Base-by-base conservation (phyloP, 208 protist genomes). In the Strigomonas culicis region DNA sequence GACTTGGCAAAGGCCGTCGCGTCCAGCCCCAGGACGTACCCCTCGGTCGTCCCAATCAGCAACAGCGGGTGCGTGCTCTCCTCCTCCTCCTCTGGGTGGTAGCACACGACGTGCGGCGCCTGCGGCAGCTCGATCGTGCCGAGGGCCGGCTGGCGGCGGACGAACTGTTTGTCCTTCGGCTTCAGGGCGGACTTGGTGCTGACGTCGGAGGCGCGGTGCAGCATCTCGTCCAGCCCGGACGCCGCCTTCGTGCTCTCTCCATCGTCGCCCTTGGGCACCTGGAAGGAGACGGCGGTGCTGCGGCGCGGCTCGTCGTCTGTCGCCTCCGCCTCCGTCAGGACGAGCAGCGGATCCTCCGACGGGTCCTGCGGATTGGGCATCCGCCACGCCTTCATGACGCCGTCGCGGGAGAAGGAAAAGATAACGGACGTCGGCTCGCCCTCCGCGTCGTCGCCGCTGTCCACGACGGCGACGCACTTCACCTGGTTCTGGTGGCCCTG, bases 11-110 rank as follows among this genome's bases (percentile, higher is more conserved):
- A 66, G 6, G 63, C 41, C 11, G 68, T 66, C 17, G 67, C 68
- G 55, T 88, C 76, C 8, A 92, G 64, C 58, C 86, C 86, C 11
- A 79, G 77, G 17, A 92, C 76, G 53, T 87, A 75, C n/a, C 86
- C 86, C 10, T 80, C 56, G 0, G 82, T 80, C 13, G 80, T 47
- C 28, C 86, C 86, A 24, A 92, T 63, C 51, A 77, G 81, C 31
- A 76, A 68, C 39, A 83, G 66, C 0, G 75, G 47, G 1, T 75
- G 22, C 10, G 61, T 70, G 25, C 63, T 59, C 21, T 70, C 66
- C 22, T 62, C 73, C 24, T 65, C 63, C 7, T 66, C 68, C 50
- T 66, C 68, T 2, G 25, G 25, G 44, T 22, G 34, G 21, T 55
- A 56, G 25, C 59, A 65, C 10, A 75, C 63, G 4, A 74, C 57